Base-by-base conservation (phyloP, 345 rosid species). In the Linum trigynum region DNA sequence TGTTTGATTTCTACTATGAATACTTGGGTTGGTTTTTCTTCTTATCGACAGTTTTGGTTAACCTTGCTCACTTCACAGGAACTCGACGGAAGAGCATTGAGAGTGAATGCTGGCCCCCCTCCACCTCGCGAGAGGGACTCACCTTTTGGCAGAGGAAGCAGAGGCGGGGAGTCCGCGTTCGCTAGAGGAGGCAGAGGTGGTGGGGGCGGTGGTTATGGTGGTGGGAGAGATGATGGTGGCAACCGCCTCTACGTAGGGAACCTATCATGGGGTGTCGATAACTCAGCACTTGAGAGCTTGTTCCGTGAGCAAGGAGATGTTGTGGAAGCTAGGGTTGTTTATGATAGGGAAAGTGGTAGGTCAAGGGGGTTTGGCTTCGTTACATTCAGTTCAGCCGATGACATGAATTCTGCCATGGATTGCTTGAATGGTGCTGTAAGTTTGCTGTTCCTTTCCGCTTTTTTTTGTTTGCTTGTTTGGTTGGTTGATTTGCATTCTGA, bases 341-440 rank as follows among this genome's bases (percentile, higher is more conserved):
- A 86, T 70, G 99, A 94, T 75, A 75, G 97, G 77, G 97, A 90
- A 59, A 90, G 79, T 65, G 97, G 99, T 62, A 82, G 99, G 71
- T 94, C 99, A 55, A 87, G 92, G 82, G 97, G 99, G 66, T 94
- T 90, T 39, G 99, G 99, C 58, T 94, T 94, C 69, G 97, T 94
- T 55, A 84, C 95, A 6, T 94, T 83, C 75, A 80, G 79, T 71
- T 85, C 96, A 63, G 59, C 96, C 67, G 81, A 83, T 43, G 99
- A 94, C 79, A 96, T 86, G 57, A 69, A 83, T 72, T 75, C 63
- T 63, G 99, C 97, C 23, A 80, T 94, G 59, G 81, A 73, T 35
- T 77, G 89, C 67, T 79, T 90, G 78, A 65, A 94, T 70, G 99
- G 99, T 35, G 79, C 66, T 58, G 97, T 94, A 85, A 88, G 97